A percentile compares a stretch with the other conserved stretches of the same genome.
Conservation (phyloP, 2,329 filamentous ascomycete species). For the Torrubiella hemipterigena region DNA sequence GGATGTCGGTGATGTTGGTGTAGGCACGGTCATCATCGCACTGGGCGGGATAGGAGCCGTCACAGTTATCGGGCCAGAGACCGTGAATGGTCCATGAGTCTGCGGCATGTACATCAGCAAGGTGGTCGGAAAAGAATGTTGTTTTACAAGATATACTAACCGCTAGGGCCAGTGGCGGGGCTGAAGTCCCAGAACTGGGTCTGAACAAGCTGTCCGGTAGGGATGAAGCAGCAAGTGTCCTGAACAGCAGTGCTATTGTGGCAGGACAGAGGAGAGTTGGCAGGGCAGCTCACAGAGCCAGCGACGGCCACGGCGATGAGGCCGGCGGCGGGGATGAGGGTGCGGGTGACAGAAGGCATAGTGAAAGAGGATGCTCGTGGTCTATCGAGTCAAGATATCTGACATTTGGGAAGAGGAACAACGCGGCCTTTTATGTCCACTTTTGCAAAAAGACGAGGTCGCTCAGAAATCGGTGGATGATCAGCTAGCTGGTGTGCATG, state of each 20-base stretch:
- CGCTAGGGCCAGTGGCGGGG: conserved; percentile 50
- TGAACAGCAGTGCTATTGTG: conserved; percentile 47
- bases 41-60: conserved; percentile 55
- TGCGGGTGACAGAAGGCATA: conserved; percentile 6
- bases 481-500: too few relatives aligned
- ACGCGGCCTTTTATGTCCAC: too few relatives aligned
- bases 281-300: conserved; percentile 12
- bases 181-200: conserved; percentile 70
- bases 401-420: too few relatives aligned
- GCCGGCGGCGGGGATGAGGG: conserved; percentile 8
- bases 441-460: too few relatives aligned
- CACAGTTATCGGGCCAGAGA: conserved; percentile 55
- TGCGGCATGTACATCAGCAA: background rate
- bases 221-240: conserved; percentile 62
- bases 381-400: too few relatives aligned
- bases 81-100: conserved; percentile 37
- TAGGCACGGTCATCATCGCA: conserved; percentile 53
- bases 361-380: too few relatives aligned
- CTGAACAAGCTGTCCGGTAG: conserved; percentile 57
- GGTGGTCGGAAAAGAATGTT: too few relatives aligned
- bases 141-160: conserved; percentile 18
- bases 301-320: conserved; percentile 8
- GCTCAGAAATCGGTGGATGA: too few relatives aligned
- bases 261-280: conserved; percentile 43
- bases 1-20: conserved; percentile 51